Conservation (phyloP, 305 asterid genomes). For the Ajuga reptans region DNA sequence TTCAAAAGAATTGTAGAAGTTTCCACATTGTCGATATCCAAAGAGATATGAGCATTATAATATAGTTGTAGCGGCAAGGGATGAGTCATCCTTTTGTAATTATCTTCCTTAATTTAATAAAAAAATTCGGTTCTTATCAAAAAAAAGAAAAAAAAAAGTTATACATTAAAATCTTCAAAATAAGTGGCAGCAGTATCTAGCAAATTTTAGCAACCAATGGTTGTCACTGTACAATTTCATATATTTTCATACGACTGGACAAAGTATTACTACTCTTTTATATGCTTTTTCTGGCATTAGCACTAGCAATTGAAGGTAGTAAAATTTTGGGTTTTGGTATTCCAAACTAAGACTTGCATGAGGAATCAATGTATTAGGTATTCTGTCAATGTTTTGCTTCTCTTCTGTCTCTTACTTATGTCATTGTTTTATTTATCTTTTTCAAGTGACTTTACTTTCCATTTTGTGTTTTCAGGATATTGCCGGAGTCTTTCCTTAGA, state of each 20-base stretch:
- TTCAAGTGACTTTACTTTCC: neutral
- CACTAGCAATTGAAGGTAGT: neutral
- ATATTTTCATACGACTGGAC: neutral
- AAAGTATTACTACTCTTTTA: neutral
- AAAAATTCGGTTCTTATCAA: too few species aligned
- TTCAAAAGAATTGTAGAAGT: too few species aligned
- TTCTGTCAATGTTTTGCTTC: neutral
- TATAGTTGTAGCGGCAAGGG: too few species aligned
- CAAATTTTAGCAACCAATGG: neutral
- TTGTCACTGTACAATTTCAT: neutral
- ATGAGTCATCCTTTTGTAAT: too few species aligned
- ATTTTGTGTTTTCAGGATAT: slow-evolving; percentile 40
- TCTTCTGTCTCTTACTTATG: neutral
- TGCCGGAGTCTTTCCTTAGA: slow-evolving; percentile 64
- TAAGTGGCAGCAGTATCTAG: neutral
- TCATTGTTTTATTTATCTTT: neutral
- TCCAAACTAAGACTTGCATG: neutral
- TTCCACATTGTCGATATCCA: too few species aligned
- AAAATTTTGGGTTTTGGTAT: neutral
- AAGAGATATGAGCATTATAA: too few species aligned
- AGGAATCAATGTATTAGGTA: neutral
- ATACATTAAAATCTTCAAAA: neutral
- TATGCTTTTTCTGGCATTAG: neutral
- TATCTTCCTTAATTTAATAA: too few species aligned
- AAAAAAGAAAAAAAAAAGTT: neutral